Evolutionary conservation across 1,139 yeast species (phyloP).

Genomic region (Taphrina populina): DNA sequence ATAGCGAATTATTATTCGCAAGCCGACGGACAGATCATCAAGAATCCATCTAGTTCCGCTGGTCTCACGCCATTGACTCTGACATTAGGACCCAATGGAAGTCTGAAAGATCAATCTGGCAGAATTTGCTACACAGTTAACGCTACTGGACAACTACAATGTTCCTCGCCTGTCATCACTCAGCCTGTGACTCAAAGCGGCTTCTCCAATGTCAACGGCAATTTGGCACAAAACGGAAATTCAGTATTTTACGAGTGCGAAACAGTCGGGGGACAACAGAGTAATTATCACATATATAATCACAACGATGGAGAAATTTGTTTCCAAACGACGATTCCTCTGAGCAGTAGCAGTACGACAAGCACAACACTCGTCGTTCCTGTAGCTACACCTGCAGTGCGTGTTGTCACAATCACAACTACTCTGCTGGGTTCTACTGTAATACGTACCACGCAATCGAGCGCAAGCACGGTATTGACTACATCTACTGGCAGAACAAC

Average conservation of each 20-base stretch:
- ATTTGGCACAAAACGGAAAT: constrained; percentile 4
- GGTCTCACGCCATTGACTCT: constrained; percentile 3
- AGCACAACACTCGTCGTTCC: no score
- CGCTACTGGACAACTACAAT: constrained; percentile 1
- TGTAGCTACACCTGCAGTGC: background rate
- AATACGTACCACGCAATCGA: no score
- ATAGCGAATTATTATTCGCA: constrained; percentile 1
- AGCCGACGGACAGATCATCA: constrained; percentile 10
- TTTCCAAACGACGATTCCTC: constrained; percentile 3
- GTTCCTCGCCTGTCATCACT: constrained; percentile 7
- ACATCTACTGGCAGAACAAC: constrained; percentile 3
- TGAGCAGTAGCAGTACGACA: background rate
- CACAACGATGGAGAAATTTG: constrained; percentile 8
- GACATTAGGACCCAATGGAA: background rate
- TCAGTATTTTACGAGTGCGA: constrained; percentile 7
- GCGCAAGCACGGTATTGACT: no score
- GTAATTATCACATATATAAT: constrained; percentile 1
- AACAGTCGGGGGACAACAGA: constrained; percentile 4
- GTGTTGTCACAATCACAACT: background rate
- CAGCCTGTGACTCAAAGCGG: constrained; percentile 8
- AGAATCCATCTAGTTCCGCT: background rate
- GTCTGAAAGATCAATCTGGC: constrained; percentile 1
- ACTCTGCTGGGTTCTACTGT: no score
- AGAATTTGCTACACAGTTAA: constrained; percentile 2
- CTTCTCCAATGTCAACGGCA: constrained; percentile 2